These are phyloP conservation scores for Dactylella cylindrospora DNA, from an alignment of 2,329 filamentous ascomycete genomes.

Conservation along the genomic window DNA sequence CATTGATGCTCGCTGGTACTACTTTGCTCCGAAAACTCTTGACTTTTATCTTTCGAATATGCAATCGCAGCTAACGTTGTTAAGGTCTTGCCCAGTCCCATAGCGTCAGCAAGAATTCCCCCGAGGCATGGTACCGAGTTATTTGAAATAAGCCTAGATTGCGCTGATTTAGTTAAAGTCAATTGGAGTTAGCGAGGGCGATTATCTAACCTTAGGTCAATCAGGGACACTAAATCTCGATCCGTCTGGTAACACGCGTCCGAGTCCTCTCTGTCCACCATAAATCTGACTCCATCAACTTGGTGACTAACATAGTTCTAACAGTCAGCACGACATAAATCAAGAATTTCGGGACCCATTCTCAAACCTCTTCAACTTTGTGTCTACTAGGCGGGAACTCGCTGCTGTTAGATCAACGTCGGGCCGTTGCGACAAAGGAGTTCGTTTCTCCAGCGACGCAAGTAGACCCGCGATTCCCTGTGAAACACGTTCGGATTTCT, in stretches of 20 bases:
- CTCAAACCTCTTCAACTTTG: not conserved
- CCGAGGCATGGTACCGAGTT: constrained; percentile 11
- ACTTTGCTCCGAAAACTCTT: not conserved
- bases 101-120: constrained; percentile 46
- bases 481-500: not conserved
- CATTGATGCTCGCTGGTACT: too few species aligned
- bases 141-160: not conserved
- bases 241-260: not conserved
- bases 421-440: too few species aligned
- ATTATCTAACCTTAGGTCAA: not conserved
- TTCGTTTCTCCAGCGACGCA: not conserved
- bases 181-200: not conserved
- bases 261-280: not conserved
- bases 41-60: not conserved
- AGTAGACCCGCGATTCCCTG: not conserved
- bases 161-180: not conserved
- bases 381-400: not conserved
- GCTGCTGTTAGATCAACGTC: not conserved
- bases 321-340: not conserved
- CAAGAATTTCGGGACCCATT: too few species aligned
- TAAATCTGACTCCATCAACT: constrained; percentile 5
- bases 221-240: not conserved
- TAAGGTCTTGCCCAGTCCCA: constrained; percentile 47
- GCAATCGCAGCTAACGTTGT: constrained; percentile 21
- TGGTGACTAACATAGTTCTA: constrained; percentile 2